Base-by-base conservation (phyloP, 2,329 filamentous ascomycete species). In the Xylaria hypoxylon region DNA sequence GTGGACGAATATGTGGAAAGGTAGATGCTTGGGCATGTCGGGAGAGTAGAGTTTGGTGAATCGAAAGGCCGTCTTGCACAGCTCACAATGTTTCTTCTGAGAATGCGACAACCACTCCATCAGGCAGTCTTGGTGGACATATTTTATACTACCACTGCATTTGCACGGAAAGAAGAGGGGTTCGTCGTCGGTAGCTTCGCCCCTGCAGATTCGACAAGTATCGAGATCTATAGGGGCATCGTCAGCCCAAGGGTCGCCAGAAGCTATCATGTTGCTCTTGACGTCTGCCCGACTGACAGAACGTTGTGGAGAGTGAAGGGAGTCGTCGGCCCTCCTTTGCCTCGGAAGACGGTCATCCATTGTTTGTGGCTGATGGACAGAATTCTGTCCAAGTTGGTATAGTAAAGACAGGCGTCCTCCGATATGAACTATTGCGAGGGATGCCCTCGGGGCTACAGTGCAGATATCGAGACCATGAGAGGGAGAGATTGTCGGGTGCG, bases 71-170 rank as follows among this genome's bases (percentile, higher is more conserved):
- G 96, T 99, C 83, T 99, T 99, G 89, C 96, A 99, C 40, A 99
- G 89, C 83, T 99, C 96, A 85, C 96, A 99, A 83, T 99, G 92
- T 80, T 98, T 98, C 87, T 99, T 99, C 79, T 99, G 94, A 1
- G 96, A 98, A 80, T 99, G 96, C 56, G 94, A 95, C 24, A 99
- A 85, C 96, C 96, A 99, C 80, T 98, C 94, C 91, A 99, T 97
- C 80, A 99, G 83, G 79, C 96, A 99, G 78, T 96, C 92, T 80
- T 99, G 96, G 79, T 99, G 96, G 68, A 99, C 96, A 76, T 92
- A 97, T 82, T 97, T 97, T 82, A 99, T 99, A 81, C 95, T 98
- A 64, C 96, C 96, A 77, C 93, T 97, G 83, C 96, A 99, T 84
- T 97, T 97, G 89, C 96, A 99, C 5, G 96, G 96, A 77, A 96